A percentile compares a stretch with the other conserved stretches of the same genome.
Conservation (phyloP, 2,329 filamentous ascomycete species). For the Aspergillus ustus region DNA sequence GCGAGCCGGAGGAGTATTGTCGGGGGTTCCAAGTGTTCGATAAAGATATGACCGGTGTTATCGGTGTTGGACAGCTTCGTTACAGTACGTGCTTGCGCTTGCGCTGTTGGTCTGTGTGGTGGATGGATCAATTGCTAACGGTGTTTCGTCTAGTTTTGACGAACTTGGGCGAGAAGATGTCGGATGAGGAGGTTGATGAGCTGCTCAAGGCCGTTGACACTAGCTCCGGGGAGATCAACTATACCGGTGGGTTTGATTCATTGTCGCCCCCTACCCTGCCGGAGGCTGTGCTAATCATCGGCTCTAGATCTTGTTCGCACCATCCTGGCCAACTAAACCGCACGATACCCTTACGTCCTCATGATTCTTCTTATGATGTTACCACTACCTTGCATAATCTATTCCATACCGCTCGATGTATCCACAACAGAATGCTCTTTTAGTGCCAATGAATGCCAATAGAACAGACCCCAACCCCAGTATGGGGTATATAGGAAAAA, state of each 20-base stretch:
- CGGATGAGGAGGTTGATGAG: constrained; percentile 97
- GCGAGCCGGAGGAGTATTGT: constrained; percentile 97
- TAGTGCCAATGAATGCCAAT: background rate
- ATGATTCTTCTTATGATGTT: constrained; percentile 25
- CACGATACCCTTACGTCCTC: constrained; percentile 33
- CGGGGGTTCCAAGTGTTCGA: constrained; percentile 99
- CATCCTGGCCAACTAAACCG: constrained; percentile 76
- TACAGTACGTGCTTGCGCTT: constrained; percentile 61
- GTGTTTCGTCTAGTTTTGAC: constrained; percentile 69
- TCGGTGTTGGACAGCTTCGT: constrained; percentile 95
- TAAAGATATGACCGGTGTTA: constrained; percentile 98
- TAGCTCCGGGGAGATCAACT: constrained; percentile 95
- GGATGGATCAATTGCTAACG: constrained; percentile 6
- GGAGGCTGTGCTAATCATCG: background rate
- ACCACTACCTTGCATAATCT: constrained; percentile 14
- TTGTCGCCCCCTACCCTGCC: constrained; percentile 38
- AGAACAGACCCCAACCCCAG: background rate
- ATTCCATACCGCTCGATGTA: constrained; percentile 12
- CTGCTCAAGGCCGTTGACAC: constrained; percentile 97
- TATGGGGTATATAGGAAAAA: background rate
- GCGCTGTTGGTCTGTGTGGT: background rate
- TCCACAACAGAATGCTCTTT: constrained; percentile 4
- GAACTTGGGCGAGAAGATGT: constrained; percentile 99
- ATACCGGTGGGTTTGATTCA: constrained; percentile 70
- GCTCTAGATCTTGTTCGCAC: constrained; percentile 78